Evolutionary conservation across 345 rosid species (phyloP).

Genomic region (Rhodamnia rubescens): DNA sequence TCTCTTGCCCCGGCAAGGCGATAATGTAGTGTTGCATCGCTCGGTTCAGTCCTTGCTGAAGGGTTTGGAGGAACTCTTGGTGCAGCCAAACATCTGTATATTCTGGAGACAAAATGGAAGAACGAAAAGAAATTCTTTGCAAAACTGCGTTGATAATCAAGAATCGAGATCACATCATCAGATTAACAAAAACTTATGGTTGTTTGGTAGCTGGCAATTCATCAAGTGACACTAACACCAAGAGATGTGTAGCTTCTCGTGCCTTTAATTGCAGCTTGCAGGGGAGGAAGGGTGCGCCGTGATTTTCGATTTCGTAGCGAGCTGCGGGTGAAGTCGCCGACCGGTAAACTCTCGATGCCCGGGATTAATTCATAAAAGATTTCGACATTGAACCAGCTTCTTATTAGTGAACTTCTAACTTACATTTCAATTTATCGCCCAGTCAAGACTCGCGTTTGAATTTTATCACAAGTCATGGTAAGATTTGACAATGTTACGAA

Average conservation of each 20-base stretch:
- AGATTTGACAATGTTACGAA: not conserved
- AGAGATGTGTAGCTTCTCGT: not conserved
- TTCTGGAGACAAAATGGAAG: not conserved
- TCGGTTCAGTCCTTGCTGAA: not conserved
- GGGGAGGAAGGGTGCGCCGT: not conserved
- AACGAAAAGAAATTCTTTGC: not conserved
- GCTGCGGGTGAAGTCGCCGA: not conserved
- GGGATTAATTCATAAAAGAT: not conserved
- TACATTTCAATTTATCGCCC: not conserved
- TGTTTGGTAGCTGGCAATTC: not conserved
- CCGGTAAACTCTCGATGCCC: accelerated
- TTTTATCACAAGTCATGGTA: not conserved
- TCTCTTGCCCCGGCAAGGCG: not conserved
- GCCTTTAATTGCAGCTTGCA: not conserved
- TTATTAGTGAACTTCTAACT: not conserved
- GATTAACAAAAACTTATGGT: not conserved
- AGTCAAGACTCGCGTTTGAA: not conserved
- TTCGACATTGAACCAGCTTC: not conserved
- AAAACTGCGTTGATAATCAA: not conserved
- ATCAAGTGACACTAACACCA: not conserved
- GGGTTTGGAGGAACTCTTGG: constrained; percentile 5
- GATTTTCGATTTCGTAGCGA: not conserved
- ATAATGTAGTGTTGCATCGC: not conserved
- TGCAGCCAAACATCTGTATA: not conserved
- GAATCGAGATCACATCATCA: not conserved